Percentiles rank a stretch among this genome's conserved stretches.
These are phyloP conservation scores for Piloderma croceum DNA, from an alignment of 768 basidiomycete species.

Conservation along the genomic window DNA sequence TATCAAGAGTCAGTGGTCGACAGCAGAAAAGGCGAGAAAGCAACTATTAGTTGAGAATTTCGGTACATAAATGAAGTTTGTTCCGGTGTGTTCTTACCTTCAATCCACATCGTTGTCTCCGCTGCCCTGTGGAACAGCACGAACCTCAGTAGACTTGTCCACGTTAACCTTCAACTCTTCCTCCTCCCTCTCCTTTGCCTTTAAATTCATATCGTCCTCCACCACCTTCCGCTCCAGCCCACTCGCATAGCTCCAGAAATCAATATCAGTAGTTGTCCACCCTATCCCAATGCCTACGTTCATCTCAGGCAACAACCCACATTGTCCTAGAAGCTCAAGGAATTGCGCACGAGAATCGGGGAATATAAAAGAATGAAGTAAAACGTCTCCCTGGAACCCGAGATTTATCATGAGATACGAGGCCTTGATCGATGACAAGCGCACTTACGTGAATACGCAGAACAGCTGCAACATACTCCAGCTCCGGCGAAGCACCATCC, in stretches of 20 bases:
- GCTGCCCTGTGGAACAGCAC: too few species aligned
- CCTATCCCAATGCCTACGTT: conserved; percentile 20
- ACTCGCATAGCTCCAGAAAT: conserved; percentile 65
- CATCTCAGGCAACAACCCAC: conserved; percentile 34
- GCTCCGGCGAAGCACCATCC: conserved; percentile 21
- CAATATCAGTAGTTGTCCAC: conserved; percentile 34
- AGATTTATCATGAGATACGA: conserved; percentile 9
- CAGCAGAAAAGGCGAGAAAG: too few species aligned
- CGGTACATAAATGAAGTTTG: too few species aligned
- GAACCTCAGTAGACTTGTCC: too few species aligned
- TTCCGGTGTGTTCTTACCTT: too few species aligned
- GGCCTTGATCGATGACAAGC: not conserved
- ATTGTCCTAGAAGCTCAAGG: conserved; percentile 45
- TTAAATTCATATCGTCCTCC: too few species aligned
- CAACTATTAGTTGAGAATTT: too few species aligned
- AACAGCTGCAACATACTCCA: conserved; percentile 44
- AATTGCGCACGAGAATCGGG: conserved; percentile 73
- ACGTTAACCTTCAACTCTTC: too few species aligned
- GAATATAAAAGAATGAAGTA: conserved; percentile 60
- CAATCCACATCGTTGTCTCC: too few species aligned
- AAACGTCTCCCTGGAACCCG: conserved; percentile 43
- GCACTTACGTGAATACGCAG: conserved; percentile 56
- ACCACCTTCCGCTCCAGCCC: too few species aligned
- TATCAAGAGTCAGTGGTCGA: too few species aligned
- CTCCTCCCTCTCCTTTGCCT: too few species aligned